A percentile compares a stretch with the other conserved stretches of the same genome.
Evolutionary conservation across 2,329 filamentous ascomycete genomes (phyloP).

Genomic region (Fusarium sp.): DNA sequence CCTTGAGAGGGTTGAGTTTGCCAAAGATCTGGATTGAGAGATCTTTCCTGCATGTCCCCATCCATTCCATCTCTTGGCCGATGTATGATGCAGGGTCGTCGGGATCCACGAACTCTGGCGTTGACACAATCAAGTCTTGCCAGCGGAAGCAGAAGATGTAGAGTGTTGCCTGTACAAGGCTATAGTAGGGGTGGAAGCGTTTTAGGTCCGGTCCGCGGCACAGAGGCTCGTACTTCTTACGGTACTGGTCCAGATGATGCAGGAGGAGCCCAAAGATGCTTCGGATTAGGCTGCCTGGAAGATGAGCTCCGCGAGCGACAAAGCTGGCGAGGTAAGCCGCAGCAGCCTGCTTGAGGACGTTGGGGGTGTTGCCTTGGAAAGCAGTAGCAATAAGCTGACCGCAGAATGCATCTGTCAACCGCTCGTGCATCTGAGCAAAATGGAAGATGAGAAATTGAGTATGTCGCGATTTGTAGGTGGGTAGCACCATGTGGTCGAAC

Average conservation of each 20-base stretch:
- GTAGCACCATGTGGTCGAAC: slow-evolving; percentile 90
- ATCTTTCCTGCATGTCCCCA: slow-evolving; percentile 79
- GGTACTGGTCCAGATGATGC: slow-evolving; percentile 82
- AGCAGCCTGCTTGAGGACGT: slow-evolving; percentile 85
- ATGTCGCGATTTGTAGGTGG: slow-evolving; percentile 92
- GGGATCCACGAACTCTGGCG: slow-evolving; percentile 72
- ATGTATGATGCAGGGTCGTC: slow-evolving; percentile 74
- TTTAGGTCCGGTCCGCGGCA: slow-evolving; percentile 90
- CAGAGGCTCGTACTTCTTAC: slow-evolving; percentile 78
- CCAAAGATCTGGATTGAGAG: slow-evolving; percentile 86
- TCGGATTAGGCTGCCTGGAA: slow-evolving; percentile 83
- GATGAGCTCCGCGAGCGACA: slow-evolving; percentile 88
- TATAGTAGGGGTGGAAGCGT: slow-evolving; percentile 88
- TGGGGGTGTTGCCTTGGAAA: slow-evolving; percentile 75
- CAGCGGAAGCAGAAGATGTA: slow-evolving; percentile 99
- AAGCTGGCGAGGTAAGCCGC: slow-evolving; percentile 96
- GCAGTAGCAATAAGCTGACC: slow-evolving; percentile 73
- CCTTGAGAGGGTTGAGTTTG: slow-evolving; percentile 93
- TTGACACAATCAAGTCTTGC: slow-evolving; percentile 84
- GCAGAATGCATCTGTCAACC: slow-evolving; percentile 86
- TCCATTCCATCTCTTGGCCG: slow-evolving; percentile 84
- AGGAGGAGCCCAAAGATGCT: slow-evolving; percentile 87
- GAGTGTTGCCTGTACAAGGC: slow-evolving; percentile 87
- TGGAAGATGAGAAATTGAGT: slow-evolving; percentile 97
- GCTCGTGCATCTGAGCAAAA: slow-evolving; percentile 87